Evolutionary conservation across 1,139 yeast species (phyloP), one percentile per base, ranked within the genome.

Genomic region (Trichomonascaceae sp.): DNA sequence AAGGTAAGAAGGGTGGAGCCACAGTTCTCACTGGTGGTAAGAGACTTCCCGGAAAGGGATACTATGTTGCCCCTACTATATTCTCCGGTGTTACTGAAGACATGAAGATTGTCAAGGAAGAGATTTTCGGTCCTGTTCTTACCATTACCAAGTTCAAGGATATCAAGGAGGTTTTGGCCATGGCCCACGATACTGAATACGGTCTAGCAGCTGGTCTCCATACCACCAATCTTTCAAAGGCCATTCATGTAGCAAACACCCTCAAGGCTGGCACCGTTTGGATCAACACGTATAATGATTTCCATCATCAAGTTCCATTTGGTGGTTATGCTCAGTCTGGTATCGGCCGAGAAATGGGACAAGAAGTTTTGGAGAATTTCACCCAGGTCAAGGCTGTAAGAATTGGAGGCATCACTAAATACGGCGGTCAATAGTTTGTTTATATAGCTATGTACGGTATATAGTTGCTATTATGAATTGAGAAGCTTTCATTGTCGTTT

Each of bases 301-400:
- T 87, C 84, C 87, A 87, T 74, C 81, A 80, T 63, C 78, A 81
- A 73, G 85, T 87, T 69, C 86, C 86, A 58, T 82, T 82, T 61
- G 96, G 96, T 68, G 96, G 96, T 62, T 87, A 75, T 81, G 84
- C 85, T 69, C 82, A 84, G 73, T 85, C 95, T 57, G 96, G 96
- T 74, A 82, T 86, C 70, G 96, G 96, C 68, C 85, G 95, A 76
- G 96, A 88, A 78, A 83, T 88, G 84, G 96, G 96, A 71, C 89
- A 85, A 70, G 61, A 61, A 43, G 95, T 90, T 53, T 80, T 88
- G 64, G 88, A 85, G 64, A 85, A 85, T 80, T 88, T 87, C 79
- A 81, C 87, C 60, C 95, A 87, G 75, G 75, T 75, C 65, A 87
- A 87, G 80, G 87, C 95, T 59, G 91, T 63, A 43, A 60, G 87